phyloP scores from a whole-genome alignment of 805 yeast species.

The Monosporozyma aerobia region DNA sequence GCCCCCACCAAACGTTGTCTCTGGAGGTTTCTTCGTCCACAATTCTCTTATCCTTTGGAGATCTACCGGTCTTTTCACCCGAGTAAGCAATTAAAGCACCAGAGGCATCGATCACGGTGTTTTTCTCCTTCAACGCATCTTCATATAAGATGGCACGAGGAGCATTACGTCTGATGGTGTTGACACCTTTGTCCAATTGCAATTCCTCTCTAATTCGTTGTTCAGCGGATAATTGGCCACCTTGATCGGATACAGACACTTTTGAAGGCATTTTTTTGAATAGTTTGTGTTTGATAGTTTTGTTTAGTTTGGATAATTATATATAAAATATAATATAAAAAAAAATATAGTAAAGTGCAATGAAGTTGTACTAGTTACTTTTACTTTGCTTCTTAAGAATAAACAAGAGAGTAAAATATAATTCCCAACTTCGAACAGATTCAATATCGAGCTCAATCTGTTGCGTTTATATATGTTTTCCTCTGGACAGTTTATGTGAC shows the following conservation, averaged over 20 bases:
- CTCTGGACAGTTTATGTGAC: no score
- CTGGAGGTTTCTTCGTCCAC: constrained; percentile 86
- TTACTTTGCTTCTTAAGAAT: no score
- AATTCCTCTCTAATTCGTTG: constrained; percentile 29
- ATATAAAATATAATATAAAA: no score
- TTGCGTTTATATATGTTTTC: no score
- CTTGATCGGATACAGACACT: neutral
- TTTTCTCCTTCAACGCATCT: constrained; percentile 83
- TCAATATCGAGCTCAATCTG: no score
- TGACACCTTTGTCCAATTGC: constrained; percentile 51
- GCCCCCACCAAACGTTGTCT: constrained; percentile 97
- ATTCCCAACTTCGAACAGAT: no score
- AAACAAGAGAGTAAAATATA: no score
- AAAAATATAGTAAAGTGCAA: no score
- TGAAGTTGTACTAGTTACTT: no score
- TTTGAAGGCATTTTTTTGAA: constrained; percentile 7
- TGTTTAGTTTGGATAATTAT: no score
- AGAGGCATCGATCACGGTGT: constrained; percentile 82
- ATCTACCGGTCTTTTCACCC: constrained; percentile 94
- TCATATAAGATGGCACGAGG: constrained; percentile 89
- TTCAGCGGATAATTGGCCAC: constrained; percentile 19
- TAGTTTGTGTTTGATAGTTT: neutral
- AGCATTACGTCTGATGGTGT: constrained; percentile 74
- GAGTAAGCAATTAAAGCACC: constrained; percentile 96
- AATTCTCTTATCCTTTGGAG: constrained; percentile 96